A percentile compares a stretch with the other conserved stretches of the same genome.
These are phyloP conservation scores for Sclerotinia nivalis DNA, from an alignment of 2,329 filamentous ascomycete species.

Conservation along the genomic window DNA sequence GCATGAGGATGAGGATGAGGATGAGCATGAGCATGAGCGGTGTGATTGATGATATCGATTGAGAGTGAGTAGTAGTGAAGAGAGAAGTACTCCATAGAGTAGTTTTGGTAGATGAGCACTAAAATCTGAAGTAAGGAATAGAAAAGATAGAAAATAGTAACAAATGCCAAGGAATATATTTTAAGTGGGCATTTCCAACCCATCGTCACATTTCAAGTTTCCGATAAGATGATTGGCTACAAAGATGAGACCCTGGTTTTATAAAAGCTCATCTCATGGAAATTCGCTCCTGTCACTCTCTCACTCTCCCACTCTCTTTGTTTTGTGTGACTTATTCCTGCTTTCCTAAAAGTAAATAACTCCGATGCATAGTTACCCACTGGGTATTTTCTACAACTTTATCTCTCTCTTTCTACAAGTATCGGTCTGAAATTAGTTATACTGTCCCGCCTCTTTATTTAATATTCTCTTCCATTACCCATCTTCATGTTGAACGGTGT, in stretches of 20 bases:
- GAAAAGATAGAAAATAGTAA: not conserved
- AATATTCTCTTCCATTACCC: not conserved
- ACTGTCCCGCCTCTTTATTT: no score
- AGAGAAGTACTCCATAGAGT: not conserved
- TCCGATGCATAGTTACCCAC: not conserved
- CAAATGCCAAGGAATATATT: not conserved
- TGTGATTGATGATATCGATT: not conserved
- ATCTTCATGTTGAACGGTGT: no score
- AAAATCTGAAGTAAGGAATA: not conserved
- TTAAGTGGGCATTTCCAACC: not conserved
- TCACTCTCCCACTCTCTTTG: no score
- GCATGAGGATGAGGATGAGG: no score
- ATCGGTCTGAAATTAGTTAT: no score
- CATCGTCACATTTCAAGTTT: not conserved
- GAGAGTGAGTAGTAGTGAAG: not conserved
- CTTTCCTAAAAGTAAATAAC: not conserved
- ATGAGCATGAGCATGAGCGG: no score
- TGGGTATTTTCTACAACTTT: not conserved
- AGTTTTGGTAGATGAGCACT: no score
- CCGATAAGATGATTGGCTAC: not conserved
- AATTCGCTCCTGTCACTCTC: no score
- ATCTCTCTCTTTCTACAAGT: no score
- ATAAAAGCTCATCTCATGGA: no score
- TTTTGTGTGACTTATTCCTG: not conserved
- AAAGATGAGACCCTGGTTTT: fast-evolving